A percentile compares a stretch with the other conserved stretches of the same genome.
phyloP scores from a whole-genome alignment of 768 basidiomycete genomes.

The Asterophora lycoperdoides region DNA sequence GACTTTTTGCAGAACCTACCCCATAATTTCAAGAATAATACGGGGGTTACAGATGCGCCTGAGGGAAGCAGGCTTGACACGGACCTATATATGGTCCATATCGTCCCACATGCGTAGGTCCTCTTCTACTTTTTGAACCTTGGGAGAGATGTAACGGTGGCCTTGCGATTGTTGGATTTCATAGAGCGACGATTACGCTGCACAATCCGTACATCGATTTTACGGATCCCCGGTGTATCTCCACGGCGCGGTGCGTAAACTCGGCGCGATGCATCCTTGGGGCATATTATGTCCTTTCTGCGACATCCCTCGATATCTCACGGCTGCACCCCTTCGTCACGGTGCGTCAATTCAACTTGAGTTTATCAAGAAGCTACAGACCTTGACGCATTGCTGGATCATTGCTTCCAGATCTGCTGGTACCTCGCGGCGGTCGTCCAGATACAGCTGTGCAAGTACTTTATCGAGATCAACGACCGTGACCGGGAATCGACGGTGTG shows the following conservation, averaged over 20 bases:
- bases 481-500: slow-evolving; percentile 74
- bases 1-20: slow-evolving; percentile 74
- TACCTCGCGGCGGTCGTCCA: slow-evolving; percentile 86
- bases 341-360: slow-evolving; percentile 37
- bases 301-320: slow-evolving; percentile 77
- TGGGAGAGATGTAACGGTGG: slow-evolving; percentile 11
- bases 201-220: slow-evolving; percentile 84
- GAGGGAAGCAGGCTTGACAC: slow-evolving; percentile 66
- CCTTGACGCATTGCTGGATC: neutral
- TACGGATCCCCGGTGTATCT: slow-evolving; percentile 55
- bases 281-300: slow-evolving; percentile 74
- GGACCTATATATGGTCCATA: slow-evolving; percentile 83
- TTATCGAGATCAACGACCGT: slow-evolving; percentile 75
- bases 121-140: slow-evolving; percentile 7
- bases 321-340: slow-evolving; percentile 79
- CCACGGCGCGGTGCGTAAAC: slow-evolving; percentile 69
- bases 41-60: slow-evolving; percentile 55
- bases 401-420: slow-evolving; percentile 69
- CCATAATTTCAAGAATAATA: slow-evolving; percentile 57
- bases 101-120: slow-evolving; percentile 81
- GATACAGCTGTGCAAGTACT: slow-evolving; percentile 81
- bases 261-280: slow-evolving; percentile 71
- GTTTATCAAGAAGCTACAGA: neutral
- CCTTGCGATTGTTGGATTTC: neutral
- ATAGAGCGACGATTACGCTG: slow-evolving; percentile 81